A percentile compares a stretch with the other conserved stretches of the same genome.
Conservation (phyloP, 768 basidiomycete genomes). For the Phallus indusiatus region DNA sequence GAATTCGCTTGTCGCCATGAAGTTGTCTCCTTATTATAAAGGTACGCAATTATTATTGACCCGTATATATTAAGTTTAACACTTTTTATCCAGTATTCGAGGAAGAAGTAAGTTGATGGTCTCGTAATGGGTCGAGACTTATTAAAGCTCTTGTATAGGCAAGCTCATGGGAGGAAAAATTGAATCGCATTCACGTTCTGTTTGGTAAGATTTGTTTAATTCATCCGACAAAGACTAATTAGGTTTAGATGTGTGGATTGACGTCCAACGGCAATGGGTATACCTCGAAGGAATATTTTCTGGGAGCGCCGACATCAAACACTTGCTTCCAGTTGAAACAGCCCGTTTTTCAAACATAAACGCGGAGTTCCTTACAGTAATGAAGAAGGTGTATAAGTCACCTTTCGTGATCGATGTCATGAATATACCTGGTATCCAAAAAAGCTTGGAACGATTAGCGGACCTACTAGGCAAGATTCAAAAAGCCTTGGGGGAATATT, state of each 20-base stretch:
- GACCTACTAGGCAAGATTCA: slow-evolving; percentile 97
- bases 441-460: slow-evolving; percentile 91
- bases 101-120: slow-evolving; percentile 51
- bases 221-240: slow-evolving; percentile 8
- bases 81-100: slow-evolving; percentile 55
- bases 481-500: slow-evolving; percentile 97
- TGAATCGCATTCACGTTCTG: slow-evolving; percentile 92
- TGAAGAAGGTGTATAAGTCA: slow-evolving; percentile 99
- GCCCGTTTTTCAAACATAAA: slow-evolving; percentile 99
- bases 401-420: slow-evolving; percentile 95
- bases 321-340: slow-evolving; percentile 93
- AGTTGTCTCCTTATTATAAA: slow-evolving; percentile 96
- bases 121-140: background rate
- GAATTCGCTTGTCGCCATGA: slow-evolving; percentile 95
- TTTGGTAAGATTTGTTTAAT: slow-evolving; percentile 52
- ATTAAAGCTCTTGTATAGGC: slow-evolving; percentile 34
- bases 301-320: slow-evolving; percentile 99
- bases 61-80: background rate
- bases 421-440: slow-evolving; percentile 93
- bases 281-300: slow-evolving; percentile 99
- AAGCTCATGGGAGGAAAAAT: slow-evolving; percentile 91
- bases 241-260: slow-evolving; percentile 88
- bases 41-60: slow-evolving; percentile 33
- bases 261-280: slow-evolving; percentile 99
- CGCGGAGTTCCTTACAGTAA: slow-evolving; percentile 92